phyloP scores from a whole-genome alignment of 2,329 filamentous ascomycete genomes.

The Xylogone sp. region DNA sequence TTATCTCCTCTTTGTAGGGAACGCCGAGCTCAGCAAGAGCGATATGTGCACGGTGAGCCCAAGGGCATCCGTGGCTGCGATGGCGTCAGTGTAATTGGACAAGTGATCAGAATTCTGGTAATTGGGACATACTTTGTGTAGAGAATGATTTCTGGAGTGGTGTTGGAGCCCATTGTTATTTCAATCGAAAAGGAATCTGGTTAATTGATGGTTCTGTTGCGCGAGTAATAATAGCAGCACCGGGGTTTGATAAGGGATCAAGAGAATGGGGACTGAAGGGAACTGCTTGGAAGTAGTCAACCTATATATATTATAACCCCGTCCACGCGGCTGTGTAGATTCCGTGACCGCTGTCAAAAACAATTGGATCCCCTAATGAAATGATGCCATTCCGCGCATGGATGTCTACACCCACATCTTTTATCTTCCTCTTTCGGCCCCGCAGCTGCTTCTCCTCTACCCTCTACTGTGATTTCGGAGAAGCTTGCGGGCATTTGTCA shows the following conservation, averaged over 20 bases:
- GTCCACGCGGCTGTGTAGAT: background rate
- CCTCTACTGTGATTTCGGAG: too few relatives aligned
- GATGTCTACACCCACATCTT: background rate
- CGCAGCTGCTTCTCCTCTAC: background rate
- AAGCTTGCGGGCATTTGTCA: too few relatives aligned
- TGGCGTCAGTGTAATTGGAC: background rate
- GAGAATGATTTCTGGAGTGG: constrained; percentile 45
- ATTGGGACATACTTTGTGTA: constrained; percentile 56
- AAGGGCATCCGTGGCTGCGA: constrained; percentile 58
- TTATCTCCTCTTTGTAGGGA: constrained; percentile 65
- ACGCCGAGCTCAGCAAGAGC: constrained; percentile 62
- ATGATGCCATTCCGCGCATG: background rate
- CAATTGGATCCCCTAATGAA: background rate
- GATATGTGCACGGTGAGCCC: constrained; percentile 74
- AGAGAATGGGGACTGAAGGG: background rate
- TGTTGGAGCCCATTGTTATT: constrained; percentile 14
- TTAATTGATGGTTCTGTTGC: too few relatives aligned
- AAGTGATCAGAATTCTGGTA: background rate
- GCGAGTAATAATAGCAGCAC: background rate
- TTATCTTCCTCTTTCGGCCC: background rate
- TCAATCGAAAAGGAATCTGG: too few relatives aligned
- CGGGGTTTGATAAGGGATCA: background rate
- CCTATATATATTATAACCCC: background rate
- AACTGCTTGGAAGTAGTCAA: background rate
- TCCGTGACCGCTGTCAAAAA: too few relatives aligned